Base-by-base conservation (phyloP, 2,329 filamentous ascomycete species). In the Xylariaceae sp. region DNA sequence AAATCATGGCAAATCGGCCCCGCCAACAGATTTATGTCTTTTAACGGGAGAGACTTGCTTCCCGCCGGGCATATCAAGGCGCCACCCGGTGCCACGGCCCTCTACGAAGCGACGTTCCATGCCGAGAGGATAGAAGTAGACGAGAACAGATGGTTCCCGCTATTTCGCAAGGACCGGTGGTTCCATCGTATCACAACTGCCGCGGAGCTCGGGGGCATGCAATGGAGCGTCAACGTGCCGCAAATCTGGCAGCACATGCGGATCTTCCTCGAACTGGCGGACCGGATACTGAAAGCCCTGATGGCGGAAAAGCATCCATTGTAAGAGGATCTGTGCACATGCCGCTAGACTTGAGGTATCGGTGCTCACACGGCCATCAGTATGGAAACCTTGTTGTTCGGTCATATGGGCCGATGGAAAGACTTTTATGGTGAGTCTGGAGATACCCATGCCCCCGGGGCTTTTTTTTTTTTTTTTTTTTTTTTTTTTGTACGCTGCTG, bases 291-390 rank as follows among this genome's bases (percentile, higher is more conserved):
- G 2, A 36, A 6, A 1, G 29, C 42, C 8, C 34, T 46, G 9
- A 28, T 48, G 9, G 17, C 33, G 4, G 45, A 48, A 5, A 36
- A 15, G 19, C 39, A 48, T 26, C 4, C 12, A 9, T 36, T 38
- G 45, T 48, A 24, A 38, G 45, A 11, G 30, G 46, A 37, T 37
- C 41, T 31, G 23, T 40, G 36, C 31, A 34, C 13, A 34, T 9
- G 2, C 12, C 2, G n/a, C 3, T 8, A 11, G 4, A n/a, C n/a
- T n/a, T n/a, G n/a, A n/a, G n/a, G n/a, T n/a, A 37, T 37, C 41
- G 30, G 23, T 40, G 36, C 31, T 32, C 13, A 34, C 12, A 3
- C 12, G 2, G n/a, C 3, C 9, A 11, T 3, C 11, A 24, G 21
- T 24, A 24, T 24, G 6, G 21, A 6, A 6, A 11, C 21, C 21